phyloP scores from a whole-genome alignment of 352 stramenopile species.

The Pythium sp. region DNA sequence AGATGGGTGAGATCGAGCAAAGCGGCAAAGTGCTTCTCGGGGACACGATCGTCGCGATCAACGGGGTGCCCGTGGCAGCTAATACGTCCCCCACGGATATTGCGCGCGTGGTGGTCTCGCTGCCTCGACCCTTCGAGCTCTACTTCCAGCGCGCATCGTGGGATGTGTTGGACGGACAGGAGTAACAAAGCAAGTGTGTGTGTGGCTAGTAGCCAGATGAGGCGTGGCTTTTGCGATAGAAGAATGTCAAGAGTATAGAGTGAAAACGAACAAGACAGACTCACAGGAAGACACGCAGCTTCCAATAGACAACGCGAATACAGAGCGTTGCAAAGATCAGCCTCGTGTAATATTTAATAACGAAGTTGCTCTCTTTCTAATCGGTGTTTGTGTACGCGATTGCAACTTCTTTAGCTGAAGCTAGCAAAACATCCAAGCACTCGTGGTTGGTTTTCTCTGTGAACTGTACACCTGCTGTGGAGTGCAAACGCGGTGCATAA shows the following conservation, averaged over 20 bases:
- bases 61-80: constrained; percentile 24
- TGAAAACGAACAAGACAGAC: background rate
- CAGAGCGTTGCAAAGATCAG: background rate
- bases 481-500: no score
- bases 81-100: constrained; percentile 38
- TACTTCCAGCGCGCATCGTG: constrained; percentile 67
- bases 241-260: background rate
- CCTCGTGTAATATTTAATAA: constrained; percentile 6
- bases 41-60: constrained; percentile 63
- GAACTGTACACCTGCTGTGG: no score
- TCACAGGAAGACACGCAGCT: background rate
- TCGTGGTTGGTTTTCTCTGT: no score
- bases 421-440: no score
- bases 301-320: background rate
- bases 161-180: constrained; percentile 38
- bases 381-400: no score
- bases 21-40: constrained; percentile 66
- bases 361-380: background rate
- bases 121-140: constrained; percentile 43
- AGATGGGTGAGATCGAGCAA: constrained; percentile 59
- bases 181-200: background rate
- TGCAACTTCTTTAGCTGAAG: no score
- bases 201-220: background rate
- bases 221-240: background rate
- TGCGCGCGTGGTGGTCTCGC: constrained; percentile 38